Evolutionary conservation across 2,329 filamentous ascomycete species (phyloP), one percentile per base, ranked within the genome.

Genomic region (Penicillium sp.): DNA sequence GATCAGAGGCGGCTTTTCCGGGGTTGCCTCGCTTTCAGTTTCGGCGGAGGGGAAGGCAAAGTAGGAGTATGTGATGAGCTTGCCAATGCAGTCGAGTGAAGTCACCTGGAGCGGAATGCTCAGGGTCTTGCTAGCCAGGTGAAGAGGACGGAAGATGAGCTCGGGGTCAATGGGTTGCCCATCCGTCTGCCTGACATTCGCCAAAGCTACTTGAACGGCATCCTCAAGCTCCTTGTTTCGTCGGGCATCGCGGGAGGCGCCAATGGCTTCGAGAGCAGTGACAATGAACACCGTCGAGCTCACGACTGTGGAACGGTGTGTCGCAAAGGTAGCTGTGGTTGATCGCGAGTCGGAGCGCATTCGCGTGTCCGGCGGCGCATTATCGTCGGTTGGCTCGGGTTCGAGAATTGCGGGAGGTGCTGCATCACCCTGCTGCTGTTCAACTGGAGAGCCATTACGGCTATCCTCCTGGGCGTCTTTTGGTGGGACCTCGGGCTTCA

Each of bases 1-100:
- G 72, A 99, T 99, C 66, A 99, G 82, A 16, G 94, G 93, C n/a
- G 89, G 82, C 41, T 81, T 80, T 57, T 72, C 72, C 43, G 69
- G 60, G 13, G 59, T 59, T 41, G 67, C 36, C n/a, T 71, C 67
- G 19, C 63, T 63, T 37, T 68, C 69, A 36, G 72, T 68, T 39
- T 71, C 72, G 22, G 78, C 77, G 53, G 81, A 81, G 37, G 88
- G 85, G 51, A 91, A 86, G 50, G 94, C 94, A 77, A 99, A 98
- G 82, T 98, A 98, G 18, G 95, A 96, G 76, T 96, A 99, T 70
- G 94, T 97, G 74, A 98, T 98, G 63, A 99, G 87, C 81, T 99
- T 99, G 70, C 96, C 95, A 70, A 99, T 97, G 78, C 94, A 98
- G 78, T 99, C 95, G 71, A 99, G 86, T 6, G 95, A 93, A 39